A percentile compares a stretch with the other conserved stretches of the same genome.
phyloP scores from a whole-genome alignment of 2,329 filamentous ascomycete genomes.

The Didymella glomerata region DNA sequence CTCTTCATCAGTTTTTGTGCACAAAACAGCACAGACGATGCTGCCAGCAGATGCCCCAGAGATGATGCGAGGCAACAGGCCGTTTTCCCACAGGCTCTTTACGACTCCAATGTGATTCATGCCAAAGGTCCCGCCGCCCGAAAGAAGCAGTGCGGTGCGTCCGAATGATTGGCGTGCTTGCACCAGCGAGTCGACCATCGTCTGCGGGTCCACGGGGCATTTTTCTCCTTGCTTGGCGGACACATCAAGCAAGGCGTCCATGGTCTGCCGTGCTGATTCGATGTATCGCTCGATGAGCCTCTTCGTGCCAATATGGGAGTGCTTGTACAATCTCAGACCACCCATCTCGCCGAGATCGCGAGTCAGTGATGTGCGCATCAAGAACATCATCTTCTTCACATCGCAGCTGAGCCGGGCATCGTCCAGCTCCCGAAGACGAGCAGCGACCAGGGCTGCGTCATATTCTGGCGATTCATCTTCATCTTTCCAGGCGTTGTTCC shows the following conservation, averaged over 20 bases:
- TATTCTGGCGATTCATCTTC: slow-evolving; percentile 74
- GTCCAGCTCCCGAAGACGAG: slow-evolving; percentile 76
- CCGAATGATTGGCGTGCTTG: slow-evolving; percentile 81
- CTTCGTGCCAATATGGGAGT: slow-evolving; percentile 88
- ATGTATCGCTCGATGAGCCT: slow-evolving; percentile 87
- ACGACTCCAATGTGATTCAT: slow-evolving; percentile 92
- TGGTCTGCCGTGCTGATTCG: slow-evolving; percentile 76
- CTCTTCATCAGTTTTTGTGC: slow-evolving; percentile 79
- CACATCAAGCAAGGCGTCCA: slow-evolving; percentile 73
- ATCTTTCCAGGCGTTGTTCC: slow-evolving; percentile 82
- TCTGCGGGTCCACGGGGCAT: slow-evolving; percentile 65
- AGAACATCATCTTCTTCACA: slow-evolving; percentile 77
- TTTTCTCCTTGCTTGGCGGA: slow-evolving; percentile 59
- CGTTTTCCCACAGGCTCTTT: slow-evolving; percentile 78
- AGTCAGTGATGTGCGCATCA: slow-evolving; percentile 80
- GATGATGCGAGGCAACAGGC: slow-evolving; percentile 82
- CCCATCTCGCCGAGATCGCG: slow-evolving; percentile 88
- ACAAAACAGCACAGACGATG: slow-evolving; percentile 83
- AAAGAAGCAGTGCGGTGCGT: slow-evolving; percentile 82
- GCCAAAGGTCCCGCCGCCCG: slow-evolving; percentile 86
- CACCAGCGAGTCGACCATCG: slow-evolving; percentile 73
- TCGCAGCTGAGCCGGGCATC: slow-evolving; percentile 76
- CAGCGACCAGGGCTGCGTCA: slow-evolving; percentile 72
- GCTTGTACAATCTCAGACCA: slow-evolving; percentile 80
- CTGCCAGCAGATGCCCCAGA: slow-evolving; percentile 88